A percentile compares a stretch with the other conserved stretches of the same genome.
Evolutionary conservation across 1,139 yeast species (phyloP).

Genomic region (Suhomyces wounanorum): DNA sequence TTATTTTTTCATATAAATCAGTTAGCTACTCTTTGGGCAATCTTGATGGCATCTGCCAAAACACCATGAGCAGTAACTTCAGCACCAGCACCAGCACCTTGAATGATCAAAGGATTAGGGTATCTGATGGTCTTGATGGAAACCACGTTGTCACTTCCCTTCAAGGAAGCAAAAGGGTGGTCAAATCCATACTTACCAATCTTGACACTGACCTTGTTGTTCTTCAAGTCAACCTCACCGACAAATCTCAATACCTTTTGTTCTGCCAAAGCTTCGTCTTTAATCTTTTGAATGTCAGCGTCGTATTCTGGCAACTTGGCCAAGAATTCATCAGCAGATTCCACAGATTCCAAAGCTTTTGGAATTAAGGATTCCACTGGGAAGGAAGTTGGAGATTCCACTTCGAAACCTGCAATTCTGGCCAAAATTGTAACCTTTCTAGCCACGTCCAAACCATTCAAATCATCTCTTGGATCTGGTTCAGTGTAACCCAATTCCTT

Average conservation of each 20-base stretch:
- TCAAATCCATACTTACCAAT: constrained; percentile 81
- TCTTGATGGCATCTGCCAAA: constrained; percentile 86
- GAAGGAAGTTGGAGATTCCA: constrained; percentile 93
- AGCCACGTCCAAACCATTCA: constrained; percentile 97
- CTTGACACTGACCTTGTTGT: constrained; percentile 75
- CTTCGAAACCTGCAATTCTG: constrained; percentile 82
- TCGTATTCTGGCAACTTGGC: constrained; percentile 81
- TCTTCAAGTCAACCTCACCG: constrained; percentile 80
- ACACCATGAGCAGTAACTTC: constrained; percentile 99
- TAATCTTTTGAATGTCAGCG: constrained; percentile 70
- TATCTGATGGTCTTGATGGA: constrained; percentile 90
- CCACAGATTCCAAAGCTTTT: constrained; percentile 71
- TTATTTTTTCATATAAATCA: neutral
- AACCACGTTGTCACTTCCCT: constrained; percentile 95
- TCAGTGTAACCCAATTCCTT: constrained; percentile 94
- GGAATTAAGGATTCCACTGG: constrained; percentile 95
- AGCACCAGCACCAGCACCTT: constrained; percentile 99
- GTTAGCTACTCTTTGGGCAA: constrained; percentile 77
- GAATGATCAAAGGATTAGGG: constrained; percentile 87
- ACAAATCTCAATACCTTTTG: constrained; percentile 90
- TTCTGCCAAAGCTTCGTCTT: constrained; percentile 79
- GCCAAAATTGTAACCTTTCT: constrained; percentile 96
- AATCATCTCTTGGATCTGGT: constrained; percentile 98
- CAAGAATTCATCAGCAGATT: constrained; percentile 76
- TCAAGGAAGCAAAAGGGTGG: constrained; percentile 94